Base-by-base conservation (phyloP, 768 basidiomycete genomes). In the Boletellus ananas region DNA sequence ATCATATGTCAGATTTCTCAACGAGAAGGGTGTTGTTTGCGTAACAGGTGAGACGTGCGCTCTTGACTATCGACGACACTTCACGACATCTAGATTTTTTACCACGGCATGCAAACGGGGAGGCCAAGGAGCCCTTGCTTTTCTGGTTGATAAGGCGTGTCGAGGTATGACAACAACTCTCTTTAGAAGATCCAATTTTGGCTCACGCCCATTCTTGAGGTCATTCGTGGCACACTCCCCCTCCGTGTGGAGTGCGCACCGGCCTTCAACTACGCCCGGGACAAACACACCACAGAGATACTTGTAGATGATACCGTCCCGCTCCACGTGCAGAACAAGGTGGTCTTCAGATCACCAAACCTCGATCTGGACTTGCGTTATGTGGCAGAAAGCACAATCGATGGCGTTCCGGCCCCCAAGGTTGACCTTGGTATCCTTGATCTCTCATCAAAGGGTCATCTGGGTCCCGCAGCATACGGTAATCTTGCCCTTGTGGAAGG, bases 201-300 rank as follows among this genome's bases (percentile, higher is more conserved):
- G 9, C 8, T 52, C 3, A 44, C 13, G 23, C 34, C n/a, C 37
- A 10, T 44, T 39, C 11, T 0, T 38, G 27, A 87, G 74, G 87
- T 90, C 51, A 81, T 97, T 56, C 87, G 95, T 16, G 95, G 95
- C 1, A 77, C 64, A 7, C 73, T 96, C 29, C 84, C 90, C 0
- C 74, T 95, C 46, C 76, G 81, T 50, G 78, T 97, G 68, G 90
- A 98, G 71, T 94, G 91, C 59, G 92, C 91, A 0, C 95, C 95
- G 0, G 95, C 94, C 0, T 99, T 99, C 81, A 86, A 96, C 68
- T 99, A 99, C 60, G 94, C 92, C 1, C 78, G 87, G 12, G 78
- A 83, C 42, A 43, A 74, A 3, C 95, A 98, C 67, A 79, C 74
- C 8, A 87, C 87, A 1, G 65, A 74, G 25, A 73, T 83, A 56